Evolutionary conservation across 2,329 filamentous ascomycete species (phyloP), one percentile per base, ranked within the genome.

Genomic region (Colletotrichum truncatum): DNA sequence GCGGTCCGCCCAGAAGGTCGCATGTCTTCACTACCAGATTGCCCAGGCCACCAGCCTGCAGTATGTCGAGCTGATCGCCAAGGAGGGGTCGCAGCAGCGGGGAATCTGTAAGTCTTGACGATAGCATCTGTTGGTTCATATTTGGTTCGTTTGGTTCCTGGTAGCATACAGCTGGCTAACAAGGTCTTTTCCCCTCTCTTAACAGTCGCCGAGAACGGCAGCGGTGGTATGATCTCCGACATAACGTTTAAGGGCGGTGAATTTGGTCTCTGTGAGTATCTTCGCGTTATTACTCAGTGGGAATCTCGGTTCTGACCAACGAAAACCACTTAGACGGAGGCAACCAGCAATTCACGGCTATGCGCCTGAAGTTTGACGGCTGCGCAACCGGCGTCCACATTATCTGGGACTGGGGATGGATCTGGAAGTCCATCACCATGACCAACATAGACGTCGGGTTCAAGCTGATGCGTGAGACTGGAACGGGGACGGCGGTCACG

Each of bases 361-460:
- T 88, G 39, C 90, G 91, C 73, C 69, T 92, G 51, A 85, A 81
- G 11, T 93, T 93, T 79, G 87, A 88, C 69, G 81, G 84, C 73
- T 89, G 87, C 76, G 81, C 87, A 67, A 91, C 89, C 7, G 85
- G 87, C 48, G 86, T 92, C 55, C 87, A 85, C 73, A 86, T 91
- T 77, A 85, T 90, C 69, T 93, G 91, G 91, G 86, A 91, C 76
- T 93, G 91, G 91, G 86, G 87, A 25, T 93, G 89, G 88, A 28
- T 25, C 45, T 48, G 45, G 45, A 48, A 48, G 45, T 23, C 14
- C 45, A 25, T 48, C 25, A 25, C 21, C 18, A 16, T 48, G 9
- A 26, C 45, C n/a, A 14, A 30, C 14, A 28, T 14, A 5, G n/a
- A 3, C 18, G 26, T 28, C 26, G 45, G 45, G 0, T 16, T 48